phyloP scores from a whole-genome alignment of 176 grass and related monocot species.

The Bromus sterilis region DNA sequence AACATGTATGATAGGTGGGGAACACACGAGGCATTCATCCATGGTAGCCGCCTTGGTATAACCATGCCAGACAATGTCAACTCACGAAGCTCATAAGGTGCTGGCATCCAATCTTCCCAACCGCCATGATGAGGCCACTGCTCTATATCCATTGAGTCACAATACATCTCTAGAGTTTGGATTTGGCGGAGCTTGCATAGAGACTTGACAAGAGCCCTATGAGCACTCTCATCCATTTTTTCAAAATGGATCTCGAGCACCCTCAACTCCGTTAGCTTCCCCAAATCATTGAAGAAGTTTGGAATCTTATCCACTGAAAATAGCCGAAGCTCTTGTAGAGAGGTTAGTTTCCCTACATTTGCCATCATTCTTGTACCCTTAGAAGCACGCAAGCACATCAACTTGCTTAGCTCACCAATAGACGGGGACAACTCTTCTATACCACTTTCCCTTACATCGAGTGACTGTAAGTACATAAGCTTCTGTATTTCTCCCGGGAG shows the following conservation, averaged over 20 bases:
- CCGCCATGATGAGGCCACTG: no score
- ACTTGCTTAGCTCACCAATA: neutral
- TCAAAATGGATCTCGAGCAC: neutral
- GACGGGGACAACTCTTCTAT: neutral
- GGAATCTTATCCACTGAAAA: neutral
- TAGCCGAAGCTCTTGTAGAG: neutral
- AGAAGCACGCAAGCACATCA: neutral
- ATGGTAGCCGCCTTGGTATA: no score
- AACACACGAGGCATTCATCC: no score
- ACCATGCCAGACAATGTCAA: no score
- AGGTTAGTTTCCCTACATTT: neutral
- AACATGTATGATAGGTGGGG: no score
- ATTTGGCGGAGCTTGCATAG: no score
- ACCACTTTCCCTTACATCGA: neutral
- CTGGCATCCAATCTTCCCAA: no score
- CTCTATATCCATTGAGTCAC: no score
- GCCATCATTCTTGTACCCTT: neutral
- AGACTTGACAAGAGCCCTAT: no score
- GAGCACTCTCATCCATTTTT: no score
- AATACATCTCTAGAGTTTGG: no score
- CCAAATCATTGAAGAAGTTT: neutral
- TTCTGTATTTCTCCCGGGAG: neutral
- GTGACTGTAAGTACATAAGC: neutral
- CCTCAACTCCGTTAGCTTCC: neutral
- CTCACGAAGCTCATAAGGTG: no score